phyloP scores from a whole-genome alignment of 2,329 filamentous ascomycete species.

The Thyridium curvatum region DNA sequence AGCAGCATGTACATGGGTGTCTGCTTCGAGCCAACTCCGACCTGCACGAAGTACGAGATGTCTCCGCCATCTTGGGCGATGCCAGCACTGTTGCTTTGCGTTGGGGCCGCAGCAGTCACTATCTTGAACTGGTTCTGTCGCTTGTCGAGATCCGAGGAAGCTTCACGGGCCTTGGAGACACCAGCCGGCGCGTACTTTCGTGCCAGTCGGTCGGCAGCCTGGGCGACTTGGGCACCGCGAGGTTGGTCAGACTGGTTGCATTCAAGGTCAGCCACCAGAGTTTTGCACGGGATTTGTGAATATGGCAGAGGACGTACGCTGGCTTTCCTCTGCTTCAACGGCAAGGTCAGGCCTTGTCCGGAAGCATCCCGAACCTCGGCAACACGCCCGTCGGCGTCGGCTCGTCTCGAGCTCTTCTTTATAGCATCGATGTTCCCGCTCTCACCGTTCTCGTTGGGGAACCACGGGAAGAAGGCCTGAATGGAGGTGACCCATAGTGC shows the following conservation, averaged over 20 bases:
- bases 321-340: too few relatives aligned
- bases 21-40: slow-evolving; percentile 46
- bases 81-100: slow-evolving; percentile 41
- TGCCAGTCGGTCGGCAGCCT: slow-evolving; percentile 28
- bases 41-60: slow-evolving; percentile 58
- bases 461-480: slow-evolving; percentile 42
- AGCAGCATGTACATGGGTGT: slow-evolving; percentile 56
- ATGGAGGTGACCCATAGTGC: slow-evolving; percentile 38
- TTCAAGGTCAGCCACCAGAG: background rate
- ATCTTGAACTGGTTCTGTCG: slow-evolving; percentile 42
- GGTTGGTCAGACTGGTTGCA: slow-evolving; percentile 25
- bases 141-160: slow-evolving; percentile 18
- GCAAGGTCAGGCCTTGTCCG: too few relatives aligned
- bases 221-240: slow-evolving; percentile 26
- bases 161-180: slow-evolving; percentile 8
- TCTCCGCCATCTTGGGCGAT: slow-evolving; percentile 60
- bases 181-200: slow-evolving; percentile 29
- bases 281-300: background rate
- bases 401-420: too few relatives aligned
- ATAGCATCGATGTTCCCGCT: too few relatives aligned
- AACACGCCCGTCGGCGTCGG: background rate
- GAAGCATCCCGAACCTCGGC: too few relatives aligned
- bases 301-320: background rate
- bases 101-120: slow-evolving; percentile 37
- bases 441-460: slow-evolving; percentile 15